Evolutionary conservation across 2,329 filamentous ascomycete species (phyloP), one percentile per base, ranked within the genome.

Genomic region (Ilyonectria mors-panacis): DNA sequence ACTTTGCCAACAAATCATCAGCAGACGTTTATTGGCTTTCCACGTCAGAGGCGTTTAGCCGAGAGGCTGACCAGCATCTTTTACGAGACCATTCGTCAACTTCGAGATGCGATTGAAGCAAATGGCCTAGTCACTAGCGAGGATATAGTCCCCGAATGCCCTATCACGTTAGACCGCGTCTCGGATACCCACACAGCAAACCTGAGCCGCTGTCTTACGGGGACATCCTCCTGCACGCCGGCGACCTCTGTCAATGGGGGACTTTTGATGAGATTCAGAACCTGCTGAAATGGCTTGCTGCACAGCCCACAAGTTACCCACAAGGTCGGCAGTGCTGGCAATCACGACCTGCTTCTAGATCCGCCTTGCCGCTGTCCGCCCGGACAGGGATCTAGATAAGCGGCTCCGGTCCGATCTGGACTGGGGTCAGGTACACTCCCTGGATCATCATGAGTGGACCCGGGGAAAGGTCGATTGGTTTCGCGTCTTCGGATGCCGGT

Each of bases 401-500:
- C 35, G 28, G 12, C 55, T 6, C 13, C 50, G n/a, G 2, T 1
- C 17, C 19, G 51, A 39, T 19, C 30, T 55, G 6, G 51, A 55
- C 30, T 55, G 17, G 51, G n/a, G 51, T 15, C 8, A n/a, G 1
- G 39, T 19, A n/a, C 39, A 8, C 17, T 9, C 12, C 39, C n/a
- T 56, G 1, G 33, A 61, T 56, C 26, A 56, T 15, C 4, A 4
- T 51, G 13, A 30, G 47, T 51, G 9, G 23, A 51, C 13, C 47
- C 30, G 13, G 47, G 28, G 10, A 54, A 54, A 19, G 30, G 19
- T 1, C 19, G 33, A 2, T 15, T 19, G 2, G 4, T 76, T n/a
- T n/a, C 62, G 59, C 1, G 53, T 76, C 12, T 75, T 70, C 39
- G 75, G 75, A 13, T 70, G 71, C 33, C 73, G 73, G 1, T 77